Evolutionary conservation across 116 monocot genomes (phyloP).

Genomic region (Papilionanthe hybrid): DNA sequence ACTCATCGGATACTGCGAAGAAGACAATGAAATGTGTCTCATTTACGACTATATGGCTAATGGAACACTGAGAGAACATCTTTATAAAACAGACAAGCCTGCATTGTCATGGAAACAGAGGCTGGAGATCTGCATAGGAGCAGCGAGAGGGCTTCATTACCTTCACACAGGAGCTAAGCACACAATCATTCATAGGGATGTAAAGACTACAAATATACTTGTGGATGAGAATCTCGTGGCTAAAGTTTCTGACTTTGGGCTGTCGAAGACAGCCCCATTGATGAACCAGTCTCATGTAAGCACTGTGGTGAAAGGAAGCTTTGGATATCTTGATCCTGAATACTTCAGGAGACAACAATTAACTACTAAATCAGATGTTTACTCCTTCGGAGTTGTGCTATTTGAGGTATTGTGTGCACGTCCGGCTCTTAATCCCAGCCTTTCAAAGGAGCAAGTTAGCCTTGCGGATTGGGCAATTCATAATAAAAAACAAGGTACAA

Average conservation of each 20-base stretch:
- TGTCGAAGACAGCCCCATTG: conserved; percentile 72
- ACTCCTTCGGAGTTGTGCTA: conserved; percentile 91
- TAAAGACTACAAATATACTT: conserved; percentile 95
- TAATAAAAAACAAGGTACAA: conserved; percentile 29
- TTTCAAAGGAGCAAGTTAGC: conserved; percentile 70
- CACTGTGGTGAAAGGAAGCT: conserved; percentile 95
- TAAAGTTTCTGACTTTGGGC: conserved; percentile 92
- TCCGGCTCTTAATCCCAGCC: conserved; percentile 63
- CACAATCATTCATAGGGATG: conserved; percentile 95
- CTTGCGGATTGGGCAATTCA: conserved; percentile 69
- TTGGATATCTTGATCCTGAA: conserved; percentile 89
- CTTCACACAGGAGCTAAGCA: conserved; percentile 94
- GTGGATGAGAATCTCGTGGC: conserved; percentile 84
- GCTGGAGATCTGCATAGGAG: conserved; percentile 80
- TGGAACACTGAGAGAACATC: conserved; percentile 80
- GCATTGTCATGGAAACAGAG: conserved; percentile 75
- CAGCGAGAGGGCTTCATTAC: conserved; percentile 84
- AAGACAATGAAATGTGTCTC: conserved; percentile 74
- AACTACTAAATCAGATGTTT: conserved; percentile 87
- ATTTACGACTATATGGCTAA: conserved; percentile 90
- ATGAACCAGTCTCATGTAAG: conserved; percentile 79
- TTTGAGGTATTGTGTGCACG: conserved; percentile 75
- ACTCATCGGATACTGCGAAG: conserved; percentile 66
- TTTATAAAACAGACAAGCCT: conserved; percentile 60
- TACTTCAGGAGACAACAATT: conserved; percentile 86